These are phyloP conservation scores for Leccinum arenicola DNA, from an alignment of 768 basidiomycete genomes.

Conservation along the genomic window DNA sequence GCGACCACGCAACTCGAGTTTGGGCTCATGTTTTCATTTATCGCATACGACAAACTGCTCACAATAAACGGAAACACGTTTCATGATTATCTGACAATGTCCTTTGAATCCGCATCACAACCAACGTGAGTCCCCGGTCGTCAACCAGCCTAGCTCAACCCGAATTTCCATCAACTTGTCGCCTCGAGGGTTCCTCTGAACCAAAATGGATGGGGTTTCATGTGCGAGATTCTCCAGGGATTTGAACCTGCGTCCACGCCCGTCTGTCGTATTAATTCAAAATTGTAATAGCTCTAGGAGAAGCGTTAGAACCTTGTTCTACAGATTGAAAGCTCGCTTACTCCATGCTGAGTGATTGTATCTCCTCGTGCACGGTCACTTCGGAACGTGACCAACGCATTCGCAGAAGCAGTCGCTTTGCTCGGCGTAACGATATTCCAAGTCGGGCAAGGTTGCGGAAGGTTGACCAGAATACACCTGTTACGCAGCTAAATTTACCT, in stretches of 20 bases:
- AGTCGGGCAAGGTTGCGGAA: constrained; percentile 22
- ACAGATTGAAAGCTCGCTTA: constrained; percentile 5
- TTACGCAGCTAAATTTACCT: background rate
- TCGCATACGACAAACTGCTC: background rate
- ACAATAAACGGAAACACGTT: background rate
- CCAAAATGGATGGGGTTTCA: constrained; percentile 29
- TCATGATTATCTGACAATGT: background rate
- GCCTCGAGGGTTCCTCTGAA: constrained; percentile 27
- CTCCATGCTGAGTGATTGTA: constrained; percentile 21
- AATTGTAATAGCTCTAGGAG: constrained; percentile 24
- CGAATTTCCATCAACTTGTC: constrained; percentile 13
- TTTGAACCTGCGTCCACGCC: constrained; percentile 14
- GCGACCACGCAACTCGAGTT: background rate
- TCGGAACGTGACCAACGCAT: constrained; percentile 22
- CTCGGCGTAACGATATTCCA: constrained; percentile 22
- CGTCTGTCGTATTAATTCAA: constrained; percentile 20
- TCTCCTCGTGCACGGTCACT: constrained; percentile 26
- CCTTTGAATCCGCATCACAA: background rate
- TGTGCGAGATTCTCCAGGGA: constrained; percentile 25
- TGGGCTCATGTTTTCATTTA: background rate
- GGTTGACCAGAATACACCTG: constrained; percentile 26
- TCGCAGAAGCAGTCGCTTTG: constrained; percentile 25
- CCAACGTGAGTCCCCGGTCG: background rate
- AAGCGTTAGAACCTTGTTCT: background rate
- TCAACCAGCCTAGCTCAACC: background rate